A percentile compares a stretch with the other conserved stretches of the same genome.
Conservation (phyloP, 352 stramenopile genomes). For the Thalassiosira livingstoniorum region DNA sequence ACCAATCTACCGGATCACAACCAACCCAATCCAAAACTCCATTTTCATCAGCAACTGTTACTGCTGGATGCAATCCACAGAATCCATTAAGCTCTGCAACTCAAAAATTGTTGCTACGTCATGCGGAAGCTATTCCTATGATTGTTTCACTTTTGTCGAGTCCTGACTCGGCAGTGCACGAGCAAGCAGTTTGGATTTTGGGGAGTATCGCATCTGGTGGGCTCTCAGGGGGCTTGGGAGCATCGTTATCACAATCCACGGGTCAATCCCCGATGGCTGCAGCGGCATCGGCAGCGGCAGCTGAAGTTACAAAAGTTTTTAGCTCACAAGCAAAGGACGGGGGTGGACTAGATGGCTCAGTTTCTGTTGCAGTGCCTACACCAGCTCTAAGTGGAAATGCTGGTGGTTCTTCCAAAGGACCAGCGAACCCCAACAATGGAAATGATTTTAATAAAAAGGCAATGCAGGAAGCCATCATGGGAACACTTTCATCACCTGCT, state of each 20-base stretch:
- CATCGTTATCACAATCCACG: background rate
- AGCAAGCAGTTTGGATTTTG: conserved; percentile 84
- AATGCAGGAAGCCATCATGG: too few species aligned
- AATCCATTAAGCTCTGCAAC: conserved; percentile 57
- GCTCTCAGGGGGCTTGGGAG: conserved; percentile 31
- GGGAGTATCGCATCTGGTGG: conserved; percentile 78
- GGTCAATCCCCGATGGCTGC: background rate
- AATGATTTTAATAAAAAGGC: background rate
- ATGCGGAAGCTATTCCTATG: conserved; percentile 80
- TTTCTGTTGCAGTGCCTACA: conserved; percentile 15
- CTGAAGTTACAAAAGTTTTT: conserved; percentile 26
- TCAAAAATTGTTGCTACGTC: conserved; percentile 77
- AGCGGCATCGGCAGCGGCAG: conserved; percentile 10
- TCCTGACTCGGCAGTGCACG: conserved; percentile 70
- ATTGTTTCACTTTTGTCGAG: conserved; percentile 76
- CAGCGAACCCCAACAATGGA: too few species aligned
- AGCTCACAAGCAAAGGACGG: background rate
- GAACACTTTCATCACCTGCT: background rate
- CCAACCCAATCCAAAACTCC: background rate
- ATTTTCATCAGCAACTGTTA: background rate
- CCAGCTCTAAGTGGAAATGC: background rate
- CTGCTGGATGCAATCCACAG: conserved; percentile 35
- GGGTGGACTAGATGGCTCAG: background rate
- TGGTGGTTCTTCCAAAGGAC: background rate
- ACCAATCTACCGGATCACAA: background rate